Conservation (phyloP, 2,329 filamentous ascomycete genomes). For the Pseudogymnoascus sp. region DNA sequence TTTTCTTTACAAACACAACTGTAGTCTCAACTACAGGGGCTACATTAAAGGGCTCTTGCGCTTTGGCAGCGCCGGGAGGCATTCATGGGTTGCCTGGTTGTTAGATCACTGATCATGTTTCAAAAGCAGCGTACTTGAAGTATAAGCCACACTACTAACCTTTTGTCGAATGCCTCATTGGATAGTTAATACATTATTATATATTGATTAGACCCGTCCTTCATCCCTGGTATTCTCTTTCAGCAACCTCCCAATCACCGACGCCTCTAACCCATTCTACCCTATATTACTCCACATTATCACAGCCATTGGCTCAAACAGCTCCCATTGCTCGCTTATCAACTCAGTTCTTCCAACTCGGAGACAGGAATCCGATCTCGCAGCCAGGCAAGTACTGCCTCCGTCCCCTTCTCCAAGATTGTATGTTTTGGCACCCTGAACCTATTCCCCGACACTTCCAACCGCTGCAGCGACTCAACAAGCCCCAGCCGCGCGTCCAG, state of each 20-base stretch:
- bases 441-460: constrained; percentile 77
- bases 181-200: constrained; percentile 6
- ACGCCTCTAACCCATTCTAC: constrained; percentile 4
- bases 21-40: no score
- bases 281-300: neutral
- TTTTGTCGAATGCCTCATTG: neutral
- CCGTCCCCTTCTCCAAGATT: constrained; percentile 78
- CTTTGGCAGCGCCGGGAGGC: no score
- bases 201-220: neutral
- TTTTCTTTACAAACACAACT: no score
- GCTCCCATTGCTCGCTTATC: neutral
- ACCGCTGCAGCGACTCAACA: constrained; percentile 52
- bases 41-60: no score
- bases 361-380: constrained; percentile 64
- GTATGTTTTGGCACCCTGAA: constrained; percentile 84
- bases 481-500: constrained; percentile 76
- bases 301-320: neutral
- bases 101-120: no score
- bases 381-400: constrained; percentile 74
- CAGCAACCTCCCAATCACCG: neutral
- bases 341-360: constrained; percentile 13
- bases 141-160: no score
- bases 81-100: no score
- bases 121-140: no score
- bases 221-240: constrained; percentile 1